Percentiles rank a stretch among this genome's conserved stretches.
Evolutionary conservation across 2,329 filamentous ascomycete genomes (phyloP).

Genomic region (Sporothrix euskadiensis): DNA sequence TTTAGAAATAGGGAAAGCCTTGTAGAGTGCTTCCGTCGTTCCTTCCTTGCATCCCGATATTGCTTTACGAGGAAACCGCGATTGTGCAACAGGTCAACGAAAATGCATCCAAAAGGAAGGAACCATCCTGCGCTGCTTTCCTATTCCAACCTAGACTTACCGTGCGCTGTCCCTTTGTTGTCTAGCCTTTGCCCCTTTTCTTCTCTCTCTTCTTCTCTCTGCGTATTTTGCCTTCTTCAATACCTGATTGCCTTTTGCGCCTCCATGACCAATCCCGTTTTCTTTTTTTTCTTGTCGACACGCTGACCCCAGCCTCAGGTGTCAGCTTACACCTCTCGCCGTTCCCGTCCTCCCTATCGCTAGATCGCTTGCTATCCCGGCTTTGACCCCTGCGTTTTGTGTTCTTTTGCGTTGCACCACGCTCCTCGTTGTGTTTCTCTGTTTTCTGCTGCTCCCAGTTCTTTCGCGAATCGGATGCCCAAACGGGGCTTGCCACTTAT

Average conservation of each 20-base stretch:
- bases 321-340: not conserved
- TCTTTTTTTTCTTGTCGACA: not conserved
- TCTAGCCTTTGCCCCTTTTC: not conserved
- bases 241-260: not conserved
- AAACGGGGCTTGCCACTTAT: too few species aligned
- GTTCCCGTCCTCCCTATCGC: not conserved
- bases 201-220: too few species aligned
- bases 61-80: not conserved
- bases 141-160: not conserved
- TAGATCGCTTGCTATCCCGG: too few species aligned
- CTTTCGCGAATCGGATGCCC: not conserved
- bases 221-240: not conserved
- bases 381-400: not conserved
- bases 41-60: not conserved
- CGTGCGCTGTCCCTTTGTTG: not conserved
- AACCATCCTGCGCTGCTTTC: not conserved
- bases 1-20: not conserved
- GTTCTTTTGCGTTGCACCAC: not conserved
- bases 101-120: constrained; percentile 7
- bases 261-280: not conserved
- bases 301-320: not conserved
- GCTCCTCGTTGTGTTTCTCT: not conserved
- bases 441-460: not conserved
- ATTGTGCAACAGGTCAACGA: not conserved
- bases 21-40: not conserved